Evolutionary conservation across 441 rosid species (phyloP).

Genomic region (Euphorbia schlechtendalii): DNA sequence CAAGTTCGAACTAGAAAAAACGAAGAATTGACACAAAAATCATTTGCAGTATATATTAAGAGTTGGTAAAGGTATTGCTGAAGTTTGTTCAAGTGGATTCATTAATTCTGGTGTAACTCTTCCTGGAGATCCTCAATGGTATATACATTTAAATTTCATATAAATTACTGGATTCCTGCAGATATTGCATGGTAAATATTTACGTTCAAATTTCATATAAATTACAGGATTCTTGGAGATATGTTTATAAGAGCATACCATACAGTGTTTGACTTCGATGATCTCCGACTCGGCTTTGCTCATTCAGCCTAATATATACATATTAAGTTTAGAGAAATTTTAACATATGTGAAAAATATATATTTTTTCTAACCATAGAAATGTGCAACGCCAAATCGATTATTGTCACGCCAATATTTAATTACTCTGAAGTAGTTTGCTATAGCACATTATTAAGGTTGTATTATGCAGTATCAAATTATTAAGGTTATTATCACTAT

Average conservation of each 20-base stretch:
- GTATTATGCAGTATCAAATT: no score
- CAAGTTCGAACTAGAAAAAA: no score
- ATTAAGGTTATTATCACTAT: no score
- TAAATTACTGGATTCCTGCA: no score
- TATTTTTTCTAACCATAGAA: no score
- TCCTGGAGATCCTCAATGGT: constrained; percentile 69
- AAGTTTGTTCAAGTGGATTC: constrained; percentile 61
- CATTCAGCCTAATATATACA: constrained; percentile 38
- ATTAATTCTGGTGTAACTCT: constrained; percentile 51
- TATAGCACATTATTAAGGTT: no score
- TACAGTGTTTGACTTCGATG: constrained; percentile 55
- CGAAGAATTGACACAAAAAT: not conserved
- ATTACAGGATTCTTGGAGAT: constrained; percentile 65
- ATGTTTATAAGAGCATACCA: constrained; percentile 75
- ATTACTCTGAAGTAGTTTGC: no score
- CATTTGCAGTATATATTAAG: constrained; percentile 51
- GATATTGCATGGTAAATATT: no score
- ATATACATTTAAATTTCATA: not conserved
- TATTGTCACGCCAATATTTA: no score
- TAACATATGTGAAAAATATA: no score
- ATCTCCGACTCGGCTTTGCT: constrained; percentile 59
- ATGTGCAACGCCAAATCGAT: no score
- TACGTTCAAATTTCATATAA: not conserved
- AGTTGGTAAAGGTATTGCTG: constrained; percentile 39
- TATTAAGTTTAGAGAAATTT: not conserved